Evolutionary conservation across 805 yeast genomes (phyloP), one percentile per base, ranked within the genome.

Genomic region (Candida corydali): DNA sequence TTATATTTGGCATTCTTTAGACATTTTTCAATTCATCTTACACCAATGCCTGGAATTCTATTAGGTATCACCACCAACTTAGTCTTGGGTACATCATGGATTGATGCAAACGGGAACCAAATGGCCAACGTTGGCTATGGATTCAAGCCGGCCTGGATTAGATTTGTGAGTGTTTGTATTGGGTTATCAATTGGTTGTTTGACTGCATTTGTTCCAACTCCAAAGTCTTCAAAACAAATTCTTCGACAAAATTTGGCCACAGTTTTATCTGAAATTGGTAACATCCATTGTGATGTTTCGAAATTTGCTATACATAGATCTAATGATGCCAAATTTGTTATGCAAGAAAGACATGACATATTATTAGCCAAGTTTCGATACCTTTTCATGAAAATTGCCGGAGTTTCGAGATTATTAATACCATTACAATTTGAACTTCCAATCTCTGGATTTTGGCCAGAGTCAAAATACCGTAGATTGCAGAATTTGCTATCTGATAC

Each of bases 21-120:
- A 19, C 65, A 59, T 40, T 62, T 59, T 37, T 49, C 63, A 6
- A 39, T 42, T 9, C 66, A 62, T 43, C 29, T 40, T 11, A 40
- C 57, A 3, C 42, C 52, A 8, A 39, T 59, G 4, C 65, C 68
- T 0, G 42, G 46, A 4, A 46, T 60, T 26, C 49, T 62, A 44
- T 42, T 46, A 12, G 50, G 51, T 3, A 54, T 62, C 5, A 49
- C 66, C 0, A 40, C 57, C 12, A 41, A 53, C 1, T 52, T 62
- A 39, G 65, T 61, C 2, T 31, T 59, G 27, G 63, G 65, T 8
- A 59, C 65, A 0, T 55, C 63, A 37, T 61, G 63, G 60, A 47
- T 46, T 8, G 63, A 61, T 44, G 32, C 34, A 8, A 17, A 30
- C 16, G 46, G 43, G 3, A 34, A 33, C 28, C 24, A 33, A 5